Percentiles rank a stretch among this genome's conserved stretches.
Evolutionary conservation across 305 asterid genomes (phyloP).

Genomic region (Fraxinus floribunda): DNA sequence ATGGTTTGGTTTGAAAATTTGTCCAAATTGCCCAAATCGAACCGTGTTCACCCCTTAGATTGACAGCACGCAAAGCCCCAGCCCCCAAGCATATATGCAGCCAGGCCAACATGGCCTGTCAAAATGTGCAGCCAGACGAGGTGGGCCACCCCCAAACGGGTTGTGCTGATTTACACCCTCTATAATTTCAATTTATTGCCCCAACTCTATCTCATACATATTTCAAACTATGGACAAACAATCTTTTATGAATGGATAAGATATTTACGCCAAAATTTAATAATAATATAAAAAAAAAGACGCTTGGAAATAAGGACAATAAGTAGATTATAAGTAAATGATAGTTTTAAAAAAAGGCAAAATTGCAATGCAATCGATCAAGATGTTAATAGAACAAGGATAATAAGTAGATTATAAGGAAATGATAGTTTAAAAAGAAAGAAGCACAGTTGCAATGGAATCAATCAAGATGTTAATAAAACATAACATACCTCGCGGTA

Average conservation of each 20-base stretch:
- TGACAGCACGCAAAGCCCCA: neutral
- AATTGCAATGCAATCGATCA: neutral
- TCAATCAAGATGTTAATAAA: constrained; percentile 8
- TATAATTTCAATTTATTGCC: neutral
- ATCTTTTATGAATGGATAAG: neutral
- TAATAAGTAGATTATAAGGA: neutral
- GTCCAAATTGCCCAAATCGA: too few relatives aligned
- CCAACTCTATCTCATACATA: neutral
- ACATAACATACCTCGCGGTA: constrained; percentile 67
- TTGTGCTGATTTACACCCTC: neutral
- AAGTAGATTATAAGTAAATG: neutral
- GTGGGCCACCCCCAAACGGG: neutral
- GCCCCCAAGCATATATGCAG: neutral
- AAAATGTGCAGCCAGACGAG: neutral
- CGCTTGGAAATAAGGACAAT: neutral
- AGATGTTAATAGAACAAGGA: constrained; percentile 11
- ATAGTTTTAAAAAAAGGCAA: constrained; percentile 3
- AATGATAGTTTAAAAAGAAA: constrained; percentile 11
- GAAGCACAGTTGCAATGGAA: neutral
- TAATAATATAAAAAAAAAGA: too few relatives aligned
- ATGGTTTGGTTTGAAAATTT: too few relatives aligned
- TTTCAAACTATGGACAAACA: neutral
- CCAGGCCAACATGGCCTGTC: neutral
- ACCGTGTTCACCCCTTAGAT: too few relatives aligned
- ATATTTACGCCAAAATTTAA: neutral